phyloP scores from a whole-genome alignment of 345 rosid species.

The Eucalyptus cladocalyx region DNA sequence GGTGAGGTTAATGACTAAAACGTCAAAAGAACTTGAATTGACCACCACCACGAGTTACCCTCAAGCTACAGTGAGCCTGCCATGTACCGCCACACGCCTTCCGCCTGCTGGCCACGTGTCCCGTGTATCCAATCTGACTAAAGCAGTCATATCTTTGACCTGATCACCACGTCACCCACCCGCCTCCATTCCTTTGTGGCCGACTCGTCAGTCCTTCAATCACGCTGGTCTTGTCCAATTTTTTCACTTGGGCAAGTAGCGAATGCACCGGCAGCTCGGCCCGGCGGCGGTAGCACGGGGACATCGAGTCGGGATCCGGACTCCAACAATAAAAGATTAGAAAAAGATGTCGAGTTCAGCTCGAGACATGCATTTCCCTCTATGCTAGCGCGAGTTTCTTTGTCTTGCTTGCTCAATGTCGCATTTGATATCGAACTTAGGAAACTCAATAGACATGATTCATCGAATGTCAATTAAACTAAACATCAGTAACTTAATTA shows the following conservation, averaged over 20 bases:
- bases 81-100: neutral
- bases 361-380: neutral
- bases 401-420: neutral
- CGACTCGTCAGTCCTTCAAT: neutral
- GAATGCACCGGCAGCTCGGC: neutral
- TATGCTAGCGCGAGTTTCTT: neutral
- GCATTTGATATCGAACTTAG: accelerated
- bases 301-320: accelerated
- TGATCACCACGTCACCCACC: neutral
- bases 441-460: neutral
- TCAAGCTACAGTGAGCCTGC: neutral
- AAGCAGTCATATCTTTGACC: neutral
- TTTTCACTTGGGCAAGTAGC: neutral
- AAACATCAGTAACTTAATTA: accelerated
- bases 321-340: neutral
- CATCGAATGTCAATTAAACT: neutral
- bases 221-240: neutral
- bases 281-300: neutral
- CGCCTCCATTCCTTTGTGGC: neutral
- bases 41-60: neutral
- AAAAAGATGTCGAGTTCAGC: neutral
- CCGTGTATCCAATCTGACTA: neutral
- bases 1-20: neutral
- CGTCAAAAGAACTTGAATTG: neutral
- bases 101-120: neutral